Percentiles rank a stretch among this genome's conserved stretches.
These are phyloP conservation scores for Fusarium sp. DNA, from an alignment of 2,329 filamentous ascomycete species.

Conservation along the genomic window DNA sequence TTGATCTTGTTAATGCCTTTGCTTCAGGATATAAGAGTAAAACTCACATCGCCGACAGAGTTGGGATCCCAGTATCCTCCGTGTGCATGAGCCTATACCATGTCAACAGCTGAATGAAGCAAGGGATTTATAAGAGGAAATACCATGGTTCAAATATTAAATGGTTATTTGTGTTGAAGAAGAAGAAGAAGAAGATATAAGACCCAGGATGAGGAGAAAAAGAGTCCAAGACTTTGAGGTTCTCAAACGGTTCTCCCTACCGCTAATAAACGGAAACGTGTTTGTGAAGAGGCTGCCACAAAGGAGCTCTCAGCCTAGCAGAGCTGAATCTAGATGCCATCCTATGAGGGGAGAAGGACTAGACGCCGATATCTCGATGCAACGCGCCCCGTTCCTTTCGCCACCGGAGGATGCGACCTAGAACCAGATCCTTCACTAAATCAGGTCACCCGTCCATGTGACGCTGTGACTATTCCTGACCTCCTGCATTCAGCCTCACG, in stretches of 20 bases:
- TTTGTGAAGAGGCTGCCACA: neutral
- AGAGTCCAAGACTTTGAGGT: neutral
- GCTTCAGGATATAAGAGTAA: neutral
- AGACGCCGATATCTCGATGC: neutral
- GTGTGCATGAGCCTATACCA: constrained; percentile 38
- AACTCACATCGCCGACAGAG: constrained; percentile 29
- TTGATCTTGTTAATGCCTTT: constrained; percentile 17
- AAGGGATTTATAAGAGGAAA: neutral
- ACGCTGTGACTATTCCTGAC: constrained; percentile 24
- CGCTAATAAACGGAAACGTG: constrained; percentile 34
- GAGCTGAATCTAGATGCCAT: constrained; percentile 22
- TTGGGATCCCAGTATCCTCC: constrained; percentile 43
- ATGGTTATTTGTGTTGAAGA: neutral
- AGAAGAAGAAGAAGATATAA: neutral
- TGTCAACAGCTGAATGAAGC: constrained; percentile 1
- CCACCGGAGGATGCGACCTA: constrained; percentile 27
- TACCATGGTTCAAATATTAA: constrained; percentile 41
- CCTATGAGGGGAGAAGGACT: neutral
- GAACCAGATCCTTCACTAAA: neutral
- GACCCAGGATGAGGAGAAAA: neutral
- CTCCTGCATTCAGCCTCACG: constrained; percentile 35
- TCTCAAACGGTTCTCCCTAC: constrained; percentile 3
- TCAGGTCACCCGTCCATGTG: neutral
- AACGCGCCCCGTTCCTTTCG: constrained; percentile 13
- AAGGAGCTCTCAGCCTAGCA: constrained; percentile 3